phyloP scores from a whole-genome alignment of 2,329 filamentous ascomycete species.

The Cladosporium austrohemisphaericum region DNA sequence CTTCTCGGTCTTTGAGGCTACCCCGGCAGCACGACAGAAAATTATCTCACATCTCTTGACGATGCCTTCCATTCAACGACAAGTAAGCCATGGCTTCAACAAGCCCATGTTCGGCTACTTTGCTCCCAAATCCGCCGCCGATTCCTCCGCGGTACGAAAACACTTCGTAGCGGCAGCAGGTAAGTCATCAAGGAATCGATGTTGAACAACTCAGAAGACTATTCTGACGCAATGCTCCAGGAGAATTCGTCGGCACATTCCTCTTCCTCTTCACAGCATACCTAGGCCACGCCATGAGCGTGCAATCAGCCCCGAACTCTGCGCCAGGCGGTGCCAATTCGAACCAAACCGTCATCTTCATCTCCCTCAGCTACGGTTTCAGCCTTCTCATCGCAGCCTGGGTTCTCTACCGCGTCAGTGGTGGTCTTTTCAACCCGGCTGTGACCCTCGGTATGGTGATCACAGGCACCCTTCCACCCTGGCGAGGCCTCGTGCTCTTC shows the following conservation, averaged over 20 bases:
- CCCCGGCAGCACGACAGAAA: too few species aligned
- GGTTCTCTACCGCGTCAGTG: constrained; percentile 29
- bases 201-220: too few species aligned
- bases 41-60: too few species aligned
- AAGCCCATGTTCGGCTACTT: constrained; percentile 18
- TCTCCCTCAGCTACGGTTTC: constrained; percentile 30
- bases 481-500: constrained; percentile 29
- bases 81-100: constrained; percentile 7
- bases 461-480: constrained; percentile 25
- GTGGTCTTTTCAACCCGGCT: constrained; percentile 31
- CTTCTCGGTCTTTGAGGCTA: background rate
- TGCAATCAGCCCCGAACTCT: constrained; percentile 21
- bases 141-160: constrained; percentile 16
- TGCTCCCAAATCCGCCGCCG: background rate
- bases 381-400: constrained; percentile 31
- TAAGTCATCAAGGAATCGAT: too few species aligned
- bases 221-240: too few species aligned
- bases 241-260: constrained; percentile 36
- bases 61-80: background rate
- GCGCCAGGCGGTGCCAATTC: constrained; percentile 21
- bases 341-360: constrained; percentile 28
- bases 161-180: constrained; percentile 26
- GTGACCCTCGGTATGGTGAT: constrained; percentile 32
- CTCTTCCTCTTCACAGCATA: constrained; percentile 35
- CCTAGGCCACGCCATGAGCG: constrained; percentile 27